Evolutionary conservation across 257 asterid species (phyloP), one percentile per base, ranked within the genome.

Genomic region (Penstemon eatonii): DNA sequence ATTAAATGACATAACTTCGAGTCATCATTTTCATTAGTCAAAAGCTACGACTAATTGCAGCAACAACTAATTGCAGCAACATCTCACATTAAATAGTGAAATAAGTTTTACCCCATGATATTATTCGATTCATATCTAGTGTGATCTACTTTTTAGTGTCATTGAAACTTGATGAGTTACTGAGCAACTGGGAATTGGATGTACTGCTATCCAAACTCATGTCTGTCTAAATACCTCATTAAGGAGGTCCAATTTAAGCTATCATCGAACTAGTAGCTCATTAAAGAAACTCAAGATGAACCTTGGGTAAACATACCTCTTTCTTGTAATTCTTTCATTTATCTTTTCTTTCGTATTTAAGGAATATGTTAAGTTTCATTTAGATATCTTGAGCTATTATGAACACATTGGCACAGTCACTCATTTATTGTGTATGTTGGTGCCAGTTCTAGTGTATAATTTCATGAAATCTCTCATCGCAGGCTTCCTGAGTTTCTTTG

Each of bases 21-120:
- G 33, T 25, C 33, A 25, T 7, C 8, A 44, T 7, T 62, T 45
- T 44, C 10, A 60, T 43, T 12, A 7, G 69, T 51, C 6, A 67
- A 57, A 70, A 33, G 12, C 65, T 42, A 42, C 9, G 40, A 11
- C 37, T 25, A 33, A 65, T 53, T 36, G 50, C 54, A 67, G 54
- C 56, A 44, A 52, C 11, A 50, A 11, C 37, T 25, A 33, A 65
- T 53, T 36, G 50, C 54, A 67, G 54, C 56, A 44, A 52, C 11
- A 50, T 43, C 56, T 13, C 37, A 15, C 18, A 6, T 67, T 65
- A 67, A 63, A 61, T 33, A 42, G 71, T 53, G 60, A 51, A 25
- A 56, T 47, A 25, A 43, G 53, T 50, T 37, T 39, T 18, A 25
- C 33, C 33, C 33, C 54, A 41, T 62, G 73, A 33, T 63, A 9